phyloP scores from a whole-genome alignment of 2,329 filamentous ascomycete species.

The Rhynchosporium secalis region DNA sequence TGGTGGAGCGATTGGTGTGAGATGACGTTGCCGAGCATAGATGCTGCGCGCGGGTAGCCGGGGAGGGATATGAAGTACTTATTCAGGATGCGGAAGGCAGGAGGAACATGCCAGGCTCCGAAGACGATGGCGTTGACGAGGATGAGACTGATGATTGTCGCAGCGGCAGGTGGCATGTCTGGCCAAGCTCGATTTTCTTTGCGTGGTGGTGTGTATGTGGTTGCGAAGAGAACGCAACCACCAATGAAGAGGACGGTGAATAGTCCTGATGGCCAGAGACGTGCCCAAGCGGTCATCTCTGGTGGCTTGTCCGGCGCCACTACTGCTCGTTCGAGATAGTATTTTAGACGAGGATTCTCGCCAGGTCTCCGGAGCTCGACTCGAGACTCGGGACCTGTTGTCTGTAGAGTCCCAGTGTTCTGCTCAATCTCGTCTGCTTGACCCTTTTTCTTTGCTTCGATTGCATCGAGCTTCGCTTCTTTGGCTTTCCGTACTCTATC shows the following conservation, averaged over 20 bases:
- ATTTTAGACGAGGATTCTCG: slow-evolving; percentile 34
- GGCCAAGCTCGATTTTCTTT: slow-evolving; percentile 55
- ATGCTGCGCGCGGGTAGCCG: slow-evolving; percentile 62
- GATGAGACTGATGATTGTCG: slow-evolving; percentile 64
- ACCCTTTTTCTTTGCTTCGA: slow-evolving; percentile 46
- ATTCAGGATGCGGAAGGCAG: slow-evolving; percentile 66
- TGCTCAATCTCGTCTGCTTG: slow-evolving; percentile 42
- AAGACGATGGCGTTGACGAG: slow-evolving; percentile 59
- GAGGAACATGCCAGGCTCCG: slow-evolving; percentile 62
- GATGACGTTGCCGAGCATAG: slow-evolving; percentile 65
- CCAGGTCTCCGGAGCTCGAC: slow-evolving; percentile 35
- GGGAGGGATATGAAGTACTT: slow-evolving; percentile 65
- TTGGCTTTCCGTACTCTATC: slow-evolving; percentile 58
- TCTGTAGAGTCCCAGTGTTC: slow-evolving; percentile 35
- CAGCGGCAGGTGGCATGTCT: slow-evolving; percentile 60
- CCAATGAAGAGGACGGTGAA: slow-evolving; percentile 49
- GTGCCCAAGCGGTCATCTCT: slow-evolving; percentile 52
- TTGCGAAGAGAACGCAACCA: slow-evolving; percentile 46
- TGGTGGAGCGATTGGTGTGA: slow-evolving; percentile 67
- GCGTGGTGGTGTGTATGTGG: slow-evolving; percentile 54
- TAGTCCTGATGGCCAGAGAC: slow-evolving; percentile 56
- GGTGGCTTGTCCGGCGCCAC: slow-evolving; percentile 54
- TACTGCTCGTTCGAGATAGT: slow-evolving; percentile 46
- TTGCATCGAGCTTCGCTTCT: slow-evolving; percentile 47
- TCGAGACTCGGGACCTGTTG: slow-evolving; percentile 24